Conservation (phyloP, 2,329 filamentous ascomycete genomes). For the Aureobasidium sp. region DNA sequence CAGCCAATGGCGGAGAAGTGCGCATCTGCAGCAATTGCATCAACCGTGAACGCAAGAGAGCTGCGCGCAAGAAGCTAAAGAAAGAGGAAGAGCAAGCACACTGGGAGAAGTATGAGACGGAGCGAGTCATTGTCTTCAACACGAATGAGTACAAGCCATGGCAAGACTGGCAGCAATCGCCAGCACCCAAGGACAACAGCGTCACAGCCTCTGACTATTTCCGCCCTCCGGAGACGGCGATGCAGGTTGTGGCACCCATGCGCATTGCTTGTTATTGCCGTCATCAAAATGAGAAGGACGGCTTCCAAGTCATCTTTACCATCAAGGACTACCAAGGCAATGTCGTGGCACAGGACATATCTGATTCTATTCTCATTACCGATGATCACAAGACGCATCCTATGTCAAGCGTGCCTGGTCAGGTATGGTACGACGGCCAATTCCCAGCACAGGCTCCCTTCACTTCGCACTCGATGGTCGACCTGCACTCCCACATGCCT, state of each 20-base stretch:
- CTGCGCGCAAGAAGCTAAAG: slow-evolving; percentile 85
- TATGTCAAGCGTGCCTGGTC: slow-evolving; percentile 23
- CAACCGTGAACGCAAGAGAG: slow-evolving; percentile 80
- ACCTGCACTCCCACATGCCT: slow-evolving; percentile 31
- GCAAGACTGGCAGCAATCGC: slow-evolving; percentile 38
- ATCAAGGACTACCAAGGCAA: slow-evolving; percentile 73
- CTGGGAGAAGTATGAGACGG: slow-evolving; percentile 73
- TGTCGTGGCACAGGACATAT: slow-evolving; percentile 76
- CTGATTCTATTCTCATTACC: slow-evolving; percentile 89
- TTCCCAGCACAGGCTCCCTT: slow-evolving; percentile 25
- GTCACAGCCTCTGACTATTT: slow-evolving; percentile 21
- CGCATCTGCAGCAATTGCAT: slow-evolving; percentile 90
- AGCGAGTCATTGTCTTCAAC: slow-evolving; percentile 85
- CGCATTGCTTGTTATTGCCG: slow-evolving; percentile 95
- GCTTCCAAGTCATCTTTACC: slow-evolving; percentile 91
- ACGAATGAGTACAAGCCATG: slow-evolving; percentile 66
- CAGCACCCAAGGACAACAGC: slow-evolving; percentile 29
- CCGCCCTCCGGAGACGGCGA: slow-evolving; percentile 47
- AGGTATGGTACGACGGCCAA: slow-evolving; percentile 23
- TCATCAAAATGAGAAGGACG: slow-evolving; percentile 87
- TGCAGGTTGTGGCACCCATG: slow-evolving; percentile 83
- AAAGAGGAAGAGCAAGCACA: slow-evolving; percentile 86
- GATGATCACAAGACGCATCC: slow-evolving; percentile 90
- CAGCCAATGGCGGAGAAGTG: slow-evolving; percentile 86
- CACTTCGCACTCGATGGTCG: slow-evolving; percentile 33